Base-by-base conservation (phyloP, 176 grass and related monocot genomes). In the Secale cereale region DNA sequence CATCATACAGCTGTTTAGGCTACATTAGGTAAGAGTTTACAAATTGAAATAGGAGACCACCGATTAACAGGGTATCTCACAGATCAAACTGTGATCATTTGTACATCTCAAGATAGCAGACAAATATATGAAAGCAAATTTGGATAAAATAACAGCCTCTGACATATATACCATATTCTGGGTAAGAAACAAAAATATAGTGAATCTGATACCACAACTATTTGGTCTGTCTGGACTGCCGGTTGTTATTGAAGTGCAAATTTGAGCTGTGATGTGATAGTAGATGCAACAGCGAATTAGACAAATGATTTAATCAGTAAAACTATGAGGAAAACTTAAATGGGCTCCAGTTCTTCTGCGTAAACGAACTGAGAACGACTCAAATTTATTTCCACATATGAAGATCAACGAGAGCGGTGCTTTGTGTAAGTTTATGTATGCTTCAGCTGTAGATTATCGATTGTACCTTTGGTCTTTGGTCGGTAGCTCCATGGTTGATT, bases 391-490 rank as follows among this genome's bases (percentile, higher is more conserved):
- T n/a, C n/a, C n/a, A n/a, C n/a, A n/a, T n/a, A n/a, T n/a, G n/a
- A n/a, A n/a, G n/a, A n/a, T n/a, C n/a, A n/a, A n/a, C 45, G 13
- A 3, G 2, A 68, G 25, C n/a, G 0, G 4, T 15, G 15, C 13
- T 2, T 25, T 3, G 35, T 16, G 1, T 0, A 27, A 4, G 19
- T 10, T 23, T 50, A 14, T 0, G 1, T 43, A 54, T 13, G 65
- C 16, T 59, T 27, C 65, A 91, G 3, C 3, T 70, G 66, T 11
- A 65, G 25, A 79, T 65, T 73, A 4, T 14, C 52, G 46, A 10
- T 83, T 83, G 67, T 90, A 89, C 87, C 87, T 89, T 74, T 74
- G 71, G 16, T 76, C 1, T n/a, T n/a, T 20, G 4, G n/a, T 67
- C 8, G 65, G 75, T 70, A 76, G 67, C 75, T 84, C 89, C 89